These are phyloP conservation scores for Fusarium graminum DNA, from an alignment of 2,329 filamentous ascomycete genomes.

Conservation along the genomic window DNA sequence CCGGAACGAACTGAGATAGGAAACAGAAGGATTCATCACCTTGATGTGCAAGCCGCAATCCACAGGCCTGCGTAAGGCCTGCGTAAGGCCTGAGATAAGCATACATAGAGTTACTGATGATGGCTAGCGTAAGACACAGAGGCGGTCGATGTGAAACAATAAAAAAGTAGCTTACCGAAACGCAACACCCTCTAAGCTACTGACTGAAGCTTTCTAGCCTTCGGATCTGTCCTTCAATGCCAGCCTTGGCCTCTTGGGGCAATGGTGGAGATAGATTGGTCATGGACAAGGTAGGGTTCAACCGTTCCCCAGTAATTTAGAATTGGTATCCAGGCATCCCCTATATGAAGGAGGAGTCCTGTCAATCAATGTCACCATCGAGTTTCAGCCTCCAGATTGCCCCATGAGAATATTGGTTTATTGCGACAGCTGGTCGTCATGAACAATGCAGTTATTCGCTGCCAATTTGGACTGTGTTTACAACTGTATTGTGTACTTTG, in stretches of 20 bases:
- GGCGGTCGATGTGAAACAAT: conserved; percentile 37
- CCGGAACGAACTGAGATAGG: conserved; percentile 18
- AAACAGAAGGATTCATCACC: conserved; percentile 15
- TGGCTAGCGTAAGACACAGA: conserved; percentile 38
- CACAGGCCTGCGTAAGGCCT: too few species aligned
- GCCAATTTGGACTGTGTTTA: too few species aligned
- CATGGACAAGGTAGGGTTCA: conserved; percentile 27
- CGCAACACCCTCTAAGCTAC: not conserved
- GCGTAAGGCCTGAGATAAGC: conserved; percentile 23
- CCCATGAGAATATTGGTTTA: not conserved
- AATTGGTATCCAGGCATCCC: conserved; percentile 39
- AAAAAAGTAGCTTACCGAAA: conserved; percentile 6
- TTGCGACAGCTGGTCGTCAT: not conserved
- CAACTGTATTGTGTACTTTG: not conserved
- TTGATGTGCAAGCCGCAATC: conserved; percentile 5
- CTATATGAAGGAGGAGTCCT: conserved; percentile 26
- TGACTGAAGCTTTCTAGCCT: not conserved
- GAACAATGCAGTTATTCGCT: too few species aligned
- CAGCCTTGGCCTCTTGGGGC: conserved; percentile 21
- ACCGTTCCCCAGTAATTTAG: conserved; percentile 38
- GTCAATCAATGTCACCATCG: conserved; percentile 15
- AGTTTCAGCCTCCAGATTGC: conserved; percentile 24
- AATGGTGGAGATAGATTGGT: conserved; percentile 30
- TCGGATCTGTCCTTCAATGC: conserved; percentile 12
- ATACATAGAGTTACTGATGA: conserved; percentile 23